Evolutionary conservation across 1,139 yeast species (phyloP).

Genomic region (Saccharomyces uvarum): DNA sequence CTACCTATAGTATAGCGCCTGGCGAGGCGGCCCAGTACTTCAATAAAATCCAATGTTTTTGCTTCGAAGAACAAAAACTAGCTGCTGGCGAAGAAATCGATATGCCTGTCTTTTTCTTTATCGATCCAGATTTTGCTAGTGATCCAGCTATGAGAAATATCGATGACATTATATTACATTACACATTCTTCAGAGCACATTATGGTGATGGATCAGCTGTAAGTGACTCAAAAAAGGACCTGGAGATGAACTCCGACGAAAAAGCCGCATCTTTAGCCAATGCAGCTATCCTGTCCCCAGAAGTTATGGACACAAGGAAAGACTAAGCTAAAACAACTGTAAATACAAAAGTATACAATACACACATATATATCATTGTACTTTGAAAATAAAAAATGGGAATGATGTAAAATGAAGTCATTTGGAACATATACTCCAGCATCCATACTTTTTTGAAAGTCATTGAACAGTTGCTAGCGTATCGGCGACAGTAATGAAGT

Average conservation of each 20-base stretch:
- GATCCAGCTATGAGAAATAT: conserved; percentile 91
- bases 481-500: neutral
- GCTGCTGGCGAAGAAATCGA: conserved; percentile 97
- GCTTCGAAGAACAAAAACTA: conserved; percentile 92
- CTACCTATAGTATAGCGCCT: conserved; percentile 92
- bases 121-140: conserved; percentile 93
- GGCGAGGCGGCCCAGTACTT: conserved; percentile 95
- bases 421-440: neutral
- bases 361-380: neutral
- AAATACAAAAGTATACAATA: neutral
- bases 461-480: too few relatives aligned
- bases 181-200: conserved; percentile 71
- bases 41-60: conserved; percentile 94
- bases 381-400: neutral
- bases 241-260: conserved; percentile 9
- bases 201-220: conserved; percentile 33
- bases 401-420: neutral
- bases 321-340: neutral
- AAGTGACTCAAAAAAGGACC: conserved; percentile 12
- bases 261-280: conserved; percentile 15
- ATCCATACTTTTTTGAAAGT: neutral
- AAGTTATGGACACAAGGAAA: conserved; percentile 6
- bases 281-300: conserved; percentile 14
- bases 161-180: conserved; percentile 84
- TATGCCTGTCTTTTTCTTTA: conserved; percentile 97